Evolutionary conservation across 1,139 yeast species (phyloP).

Genomic region (Pneumocystis oryctolagi): DNA sequence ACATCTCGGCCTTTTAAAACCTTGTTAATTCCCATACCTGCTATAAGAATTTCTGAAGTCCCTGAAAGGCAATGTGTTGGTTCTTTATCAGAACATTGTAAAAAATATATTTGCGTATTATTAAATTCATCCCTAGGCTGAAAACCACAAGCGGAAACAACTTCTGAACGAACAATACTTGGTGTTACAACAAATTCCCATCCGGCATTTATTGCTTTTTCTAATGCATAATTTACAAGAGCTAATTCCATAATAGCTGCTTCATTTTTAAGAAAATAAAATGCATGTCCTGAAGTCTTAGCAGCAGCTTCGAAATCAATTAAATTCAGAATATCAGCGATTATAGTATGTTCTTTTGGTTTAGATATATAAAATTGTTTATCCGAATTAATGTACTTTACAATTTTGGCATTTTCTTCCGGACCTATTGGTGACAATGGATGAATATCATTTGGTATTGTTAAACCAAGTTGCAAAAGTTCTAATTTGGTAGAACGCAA

Average conservation of each 20-base stretch:
- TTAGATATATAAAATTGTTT: background rate
- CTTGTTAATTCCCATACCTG: conserved; percentile 42
- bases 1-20: conserved; percentile 26
- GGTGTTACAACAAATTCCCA: conserved; percentile 71
- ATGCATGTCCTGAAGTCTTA: conserved; percentile 66
- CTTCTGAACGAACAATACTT: conserved; percentile 61
- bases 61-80: conserved; percentile 58
- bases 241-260: conserved; percentile 90
- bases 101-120: conserved; percentile 64
- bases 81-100: conserved; percentile 29
- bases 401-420: conserved; percentile 12
- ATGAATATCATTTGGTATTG: conserved; percentile 16
- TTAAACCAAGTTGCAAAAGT: conserved; percentile 10
- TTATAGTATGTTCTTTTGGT: conserved; percentile 44
- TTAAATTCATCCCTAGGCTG: conserved; percentile 81
- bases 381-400: conserved; percentile 13
- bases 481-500: conserved; percentile 6
- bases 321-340: conserved; percentile 47
- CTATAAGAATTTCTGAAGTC: conserved; percentile 90
- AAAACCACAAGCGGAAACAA: conserved; percentile 84
- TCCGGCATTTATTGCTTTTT: conserved; percentile 50
- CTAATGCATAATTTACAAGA: conserved; percentile 59
- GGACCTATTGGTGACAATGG: conserved; percentile 15
- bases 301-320: conserved; percentile 63
- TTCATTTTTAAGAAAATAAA: conserved; percentile 74